These are phyloP conservation scores for Penicillium paxilli DNA, from an alignment of 495 filamentous ascomycete genomes.

Conservation along the genomic window DNA sequence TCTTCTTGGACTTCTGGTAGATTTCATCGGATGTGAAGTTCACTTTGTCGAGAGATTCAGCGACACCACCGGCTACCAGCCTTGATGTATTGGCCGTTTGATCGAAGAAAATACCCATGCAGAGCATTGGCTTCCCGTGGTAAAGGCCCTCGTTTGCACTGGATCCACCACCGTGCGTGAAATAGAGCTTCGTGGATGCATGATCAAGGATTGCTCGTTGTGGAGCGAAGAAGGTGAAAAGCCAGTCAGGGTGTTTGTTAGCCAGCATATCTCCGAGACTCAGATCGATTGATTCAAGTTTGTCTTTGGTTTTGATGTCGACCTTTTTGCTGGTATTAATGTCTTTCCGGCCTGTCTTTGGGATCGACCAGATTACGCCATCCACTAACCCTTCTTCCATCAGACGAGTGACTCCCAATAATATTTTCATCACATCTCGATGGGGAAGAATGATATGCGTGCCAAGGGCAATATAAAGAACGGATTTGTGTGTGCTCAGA, in stretches of 20 bases:
- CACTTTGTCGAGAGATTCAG: constrained; percentile 28
- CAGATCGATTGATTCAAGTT: neutral
- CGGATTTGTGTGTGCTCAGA: constrained; percentile 14
- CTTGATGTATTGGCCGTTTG: constrained; percentile 33
- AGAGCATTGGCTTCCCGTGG: constrained; percentile 33
- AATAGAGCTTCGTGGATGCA: constrained; percentile 23
- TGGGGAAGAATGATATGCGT: constrained; percentile 35
- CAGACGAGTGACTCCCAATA: constrained; percentile 20
- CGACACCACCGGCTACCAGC: constrained; percentile 29
- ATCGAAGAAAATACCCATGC: constrained; percentile 35
- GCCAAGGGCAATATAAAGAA: constrained; percentile 39
- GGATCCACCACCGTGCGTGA: constrained; percentile 36
- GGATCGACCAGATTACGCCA: constrained; percentile 38
- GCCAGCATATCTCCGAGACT: constrained; percentile 21
- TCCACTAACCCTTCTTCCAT: constrained; percentile 30
- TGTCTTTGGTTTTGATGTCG: neutral
- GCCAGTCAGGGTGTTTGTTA: constrained; percentile 17
- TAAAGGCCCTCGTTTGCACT: constrained; percentile 39
- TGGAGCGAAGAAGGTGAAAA: constrained; percentile 5
- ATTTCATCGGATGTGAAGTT: constrained; percentile 31
- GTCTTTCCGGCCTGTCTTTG: constrained; percentile 17
- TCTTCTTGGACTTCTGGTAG: constrained; percentile 15
- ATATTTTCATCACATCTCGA: constrained; percentile 21
- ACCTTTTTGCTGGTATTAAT: constrained; percentile 4
- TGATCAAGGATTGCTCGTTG: constrained; percentile 23